phyloP scores from a whole-genome alignment of 2,329 filamentous ascomycete genomes.

The Ascochyta viciae-villosae region DNA sequence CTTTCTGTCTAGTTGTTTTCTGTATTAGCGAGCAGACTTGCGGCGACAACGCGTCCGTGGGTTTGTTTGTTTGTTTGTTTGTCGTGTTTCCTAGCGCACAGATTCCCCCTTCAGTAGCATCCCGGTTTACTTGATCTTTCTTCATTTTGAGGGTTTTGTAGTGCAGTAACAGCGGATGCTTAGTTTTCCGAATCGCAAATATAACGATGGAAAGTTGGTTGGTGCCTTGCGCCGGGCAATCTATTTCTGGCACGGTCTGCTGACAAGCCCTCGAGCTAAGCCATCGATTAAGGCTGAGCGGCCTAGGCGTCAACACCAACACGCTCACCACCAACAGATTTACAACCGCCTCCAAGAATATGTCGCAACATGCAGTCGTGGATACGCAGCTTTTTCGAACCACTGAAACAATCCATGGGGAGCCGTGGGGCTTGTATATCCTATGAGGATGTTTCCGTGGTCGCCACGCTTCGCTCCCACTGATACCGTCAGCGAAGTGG shows the following conservation, averaged over 20 bases:
- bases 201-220: conserved; percentile 5
- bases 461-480: neutral
- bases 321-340: conserved; percentile 4
- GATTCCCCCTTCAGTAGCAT: conserved; percentile 14
- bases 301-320: conserved; percentile 17
- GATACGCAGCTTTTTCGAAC: neutral
- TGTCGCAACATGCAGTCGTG: neutral
- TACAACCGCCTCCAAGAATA: conserved; percentile 12
- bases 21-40: conserved; percentile 20
- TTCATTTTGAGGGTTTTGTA: neutral
- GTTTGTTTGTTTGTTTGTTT: conserved; percentile 10
- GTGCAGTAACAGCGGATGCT: neutral
- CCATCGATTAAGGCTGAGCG: conserved; percentile 21
- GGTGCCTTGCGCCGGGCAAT: conserved; percentile 5
- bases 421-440: neutral
- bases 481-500: neutral
- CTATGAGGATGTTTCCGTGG: neutral
- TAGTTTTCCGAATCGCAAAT: neutral
- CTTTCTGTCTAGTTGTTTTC: neutral
- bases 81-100: conserved; percentile 13
- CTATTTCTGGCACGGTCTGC: conserved; percentile 38
- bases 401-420: neutral
- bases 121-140: conserved; percentile 7
- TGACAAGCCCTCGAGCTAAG: conserved; percentile 29
- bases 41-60: neutral